These are phyloP conservation scores for Cantharellus anzutake DNA, from an alignment of 768 basidiomycete species.

Conservation along the genomic window DNA sequence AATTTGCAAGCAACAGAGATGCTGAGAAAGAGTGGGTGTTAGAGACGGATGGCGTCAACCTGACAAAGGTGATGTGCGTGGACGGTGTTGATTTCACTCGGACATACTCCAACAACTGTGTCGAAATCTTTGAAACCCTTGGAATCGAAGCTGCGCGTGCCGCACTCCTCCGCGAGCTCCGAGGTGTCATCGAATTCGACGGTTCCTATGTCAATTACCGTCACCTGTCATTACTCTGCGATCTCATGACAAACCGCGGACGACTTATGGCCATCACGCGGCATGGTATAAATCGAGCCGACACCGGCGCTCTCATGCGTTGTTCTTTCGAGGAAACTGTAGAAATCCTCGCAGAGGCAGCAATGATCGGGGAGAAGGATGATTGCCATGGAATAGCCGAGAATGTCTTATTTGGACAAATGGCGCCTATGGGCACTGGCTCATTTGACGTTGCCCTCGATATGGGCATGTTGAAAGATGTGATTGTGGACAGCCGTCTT, in stretches of 20 bases:
- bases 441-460: constrained; percentile 91
- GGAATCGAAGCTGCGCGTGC: constrained; percentile 95
- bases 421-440: constrained; percentile 99
- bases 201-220: constrained; percentile 99
- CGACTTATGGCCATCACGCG: constrained; percentile 95
- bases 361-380: constrained; percentile 93
- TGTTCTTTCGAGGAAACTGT: constrained; percentile 99
- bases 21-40: constrained; percentile 84
- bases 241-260: constrained; percentile 95
- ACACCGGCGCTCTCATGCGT: constrained; percentile 96
- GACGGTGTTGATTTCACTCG: constrained; percentile 87
- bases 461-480: constrained; percentile 96
- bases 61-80: constrained; percentile 87
- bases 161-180: constrained; percentile 84
- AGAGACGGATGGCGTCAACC: constrained; percentile 92
- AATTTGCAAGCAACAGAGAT: constrained; percentile 28
- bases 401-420: constrained; percentile 96
- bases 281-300: constrained; percentile 96
- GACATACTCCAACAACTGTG: constrained; percentile 94
- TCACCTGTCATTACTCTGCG: constrained; percentile 89
- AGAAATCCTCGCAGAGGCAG: constrained; percentile 97
- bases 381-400: constrained; percentile 98
- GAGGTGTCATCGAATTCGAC: constrained; percentile 95
- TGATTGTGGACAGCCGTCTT: constrained; percentile 88
- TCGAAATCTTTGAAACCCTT: constrained; percentile 82